These are phyloP conservation scores for Metschnikowia lochheadii DNA, from an alignment of 805 yeast species.

Conservation along the genomic window DNA sequence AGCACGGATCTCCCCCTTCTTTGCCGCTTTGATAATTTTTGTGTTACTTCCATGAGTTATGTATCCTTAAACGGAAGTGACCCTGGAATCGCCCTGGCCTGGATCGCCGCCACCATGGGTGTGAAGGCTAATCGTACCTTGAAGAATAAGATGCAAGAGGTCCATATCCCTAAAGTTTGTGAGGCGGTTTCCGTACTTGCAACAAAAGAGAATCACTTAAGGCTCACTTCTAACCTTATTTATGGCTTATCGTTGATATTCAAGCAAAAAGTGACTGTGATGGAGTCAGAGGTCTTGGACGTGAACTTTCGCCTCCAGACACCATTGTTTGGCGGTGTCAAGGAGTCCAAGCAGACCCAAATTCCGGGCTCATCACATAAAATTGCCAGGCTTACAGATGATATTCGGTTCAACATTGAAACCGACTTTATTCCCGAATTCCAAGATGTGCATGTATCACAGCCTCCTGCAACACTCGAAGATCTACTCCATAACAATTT, in stretches of 20 bases:
- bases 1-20: neutral
- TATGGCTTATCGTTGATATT: constrained; percentile 48
- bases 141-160: constrained; percentile 28
- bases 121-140: constrained; percentile 25
- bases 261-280: constrained; percentile 46
- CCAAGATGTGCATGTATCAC: neutral
- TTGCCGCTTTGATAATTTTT: neutral
- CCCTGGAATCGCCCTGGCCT: constrained; percentile 22
- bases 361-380: neutral
- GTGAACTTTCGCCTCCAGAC: constrained; percentile 1
- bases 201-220: constrained; percentile 19
- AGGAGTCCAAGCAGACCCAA: neutral
- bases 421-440: constrained; percentile 19
- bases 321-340: neutral
- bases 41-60: neutral
- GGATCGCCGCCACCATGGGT: constrained; percentile 43
- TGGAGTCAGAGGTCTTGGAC: constrained; percentile 29
- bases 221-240: constrained; percentile 42
- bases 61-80: neutral
- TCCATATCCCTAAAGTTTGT: constrained; percentile 44
- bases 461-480: neutral
- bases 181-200: constrained; percentile 12
- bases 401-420: constrained; percentile 25
- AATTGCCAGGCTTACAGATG: constrained; percentile 18
- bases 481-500: neutral